phyloP scores from a whole-genome alignment of 768 basidiomycete species.

The Mycena belliarum region DNA sequence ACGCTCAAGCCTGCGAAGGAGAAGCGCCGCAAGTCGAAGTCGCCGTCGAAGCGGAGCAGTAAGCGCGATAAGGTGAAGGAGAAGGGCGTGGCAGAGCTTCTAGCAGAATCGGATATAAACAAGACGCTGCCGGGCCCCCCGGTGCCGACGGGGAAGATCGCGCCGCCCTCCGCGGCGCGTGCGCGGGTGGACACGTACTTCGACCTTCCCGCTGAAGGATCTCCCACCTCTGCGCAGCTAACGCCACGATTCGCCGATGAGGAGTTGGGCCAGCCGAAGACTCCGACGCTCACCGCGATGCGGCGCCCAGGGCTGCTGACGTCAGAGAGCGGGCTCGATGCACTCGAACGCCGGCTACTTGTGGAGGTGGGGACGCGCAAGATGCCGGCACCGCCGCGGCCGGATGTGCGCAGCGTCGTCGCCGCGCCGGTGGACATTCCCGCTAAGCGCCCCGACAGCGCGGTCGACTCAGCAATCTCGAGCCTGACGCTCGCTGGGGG shows the following conservation, averaged over 20 bases:
- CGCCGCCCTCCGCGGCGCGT: slow-evolving; percentile 18
- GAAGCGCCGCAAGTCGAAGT: slow-evolving; percentile 13
- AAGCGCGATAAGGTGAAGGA: slow-evolving; percentile 24
- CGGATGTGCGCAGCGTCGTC: slow-evolving; percentile 36
- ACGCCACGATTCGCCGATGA: slow-evolving; percentile 2
- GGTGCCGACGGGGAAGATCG: slow-evolving; percentile 45
- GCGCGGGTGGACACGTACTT: slow-evolving; percentile 33
- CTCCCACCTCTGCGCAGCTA: slow-evolving; percentile 3
- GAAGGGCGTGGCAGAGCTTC: slow-evolving; percentile 5
- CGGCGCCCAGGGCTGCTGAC: slow-evolving; percentile 23
- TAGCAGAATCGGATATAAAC: slow-evolving; percentile 30
- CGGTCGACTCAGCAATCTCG: slow-evolving; percentile 56
- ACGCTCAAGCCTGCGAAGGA: neutral
- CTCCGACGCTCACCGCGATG: slow-evolving; percentile 51
- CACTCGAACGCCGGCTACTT: slow-evolving; percentile 65
- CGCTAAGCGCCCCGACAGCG: slow-evolving; percentile 8
- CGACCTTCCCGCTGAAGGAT: neutral
- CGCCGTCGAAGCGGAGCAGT: slow-evolving; percentile 3
- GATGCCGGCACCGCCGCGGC: slow-evolving; percentile 29
- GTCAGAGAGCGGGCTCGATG: slow-evolving; percentile 66
- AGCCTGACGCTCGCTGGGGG: slow-evolving; percentile 50
- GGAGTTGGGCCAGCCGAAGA: slow-evolving; percentile 43
- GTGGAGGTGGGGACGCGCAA: slow-evolving; percentile 75
- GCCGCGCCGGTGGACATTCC: slow-evolving; percentile 22
- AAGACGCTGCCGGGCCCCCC: slow-evolving; percentile 67